Conservation (phyloP, 148 eudicot species). For the Nepenthes mirabilis region DNA sequence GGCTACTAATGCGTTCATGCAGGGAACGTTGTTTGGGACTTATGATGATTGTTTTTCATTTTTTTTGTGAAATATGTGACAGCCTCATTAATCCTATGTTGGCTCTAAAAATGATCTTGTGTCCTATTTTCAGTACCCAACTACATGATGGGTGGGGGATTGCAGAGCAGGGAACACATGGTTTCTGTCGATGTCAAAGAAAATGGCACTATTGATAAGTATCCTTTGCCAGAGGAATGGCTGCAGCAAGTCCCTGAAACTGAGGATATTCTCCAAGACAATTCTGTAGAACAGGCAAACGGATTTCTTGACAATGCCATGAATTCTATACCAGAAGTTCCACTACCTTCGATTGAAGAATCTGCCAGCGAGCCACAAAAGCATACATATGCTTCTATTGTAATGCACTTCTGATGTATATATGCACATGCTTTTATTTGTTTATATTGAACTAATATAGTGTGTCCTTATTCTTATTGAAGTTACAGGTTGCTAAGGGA, state of each 20-base stretch:
- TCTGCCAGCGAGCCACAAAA: conserved; percentile 70
- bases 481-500: conserved; percentile 66
- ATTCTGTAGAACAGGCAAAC: conserved; percentile 46
- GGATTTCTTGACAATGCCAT: conserved; percentile 53
- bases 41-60: neutral
- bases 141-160: conserved; percentile 59
- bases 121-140: conserved; percentile 35
- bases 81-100: neutral
- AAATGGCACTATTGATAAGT: conserved; percentile 44
- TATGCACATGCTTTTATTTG: neutral
- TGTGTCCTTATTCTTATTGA: conserved; percentile 11
- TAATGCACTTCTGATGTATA: conserved; percentile 9
- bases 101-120: neutral
- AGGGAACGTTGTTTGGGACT: neutral
- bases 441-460: neutral
- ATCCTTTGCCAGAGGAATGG: conserved; percentile 46
- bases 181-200: conserved; percentile 44
- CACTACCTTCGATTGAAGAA: conserved; percentile 47
- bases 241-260: conserved; percentile 48
- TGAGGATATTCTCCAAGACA: conserved; percentile 38
- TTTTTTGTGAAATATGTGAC: neutral
- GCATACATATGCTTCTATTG: conserved; percentile 96
- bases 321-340: conserved; percentile 36
- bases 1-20: too few species aligned
- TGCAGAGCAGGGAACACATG: conserved; percentile 48